Conservation (phyloP, 1,284 basidiomycete species). For the Fomitiporia mediterranea region DNA sequence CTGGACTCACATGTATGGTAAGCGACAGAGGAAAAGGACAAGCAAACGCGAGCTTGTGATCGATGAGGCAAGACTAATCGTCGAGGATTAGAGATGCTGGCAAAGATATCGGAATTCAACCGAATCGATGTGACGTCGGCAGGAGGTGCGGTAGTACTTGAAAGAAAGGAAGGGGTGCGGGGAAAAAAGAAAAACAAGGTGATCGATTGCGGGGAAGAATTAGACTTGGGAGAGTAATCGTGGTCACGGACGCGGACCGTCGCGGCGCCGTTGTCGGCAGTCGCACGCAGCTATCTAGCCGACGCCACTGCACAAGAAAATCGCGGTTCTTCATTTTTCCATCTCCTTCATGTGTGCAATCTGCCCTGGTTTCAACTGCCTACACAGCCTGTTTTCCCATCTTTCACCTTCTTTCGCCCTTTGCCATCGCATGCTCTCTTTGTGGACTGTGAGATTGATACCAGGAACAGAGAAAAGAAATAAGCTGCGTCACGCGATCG, state of each 20-base stretch:
- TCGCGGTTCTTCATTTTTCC: background rate
- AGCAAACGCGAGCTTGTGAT: background rate
- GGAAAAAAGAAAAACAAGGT: background rate
- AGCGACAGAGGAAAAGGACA: background rate
- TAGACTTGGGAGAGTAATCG: background rate
- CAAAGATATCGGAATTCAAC: background rate
- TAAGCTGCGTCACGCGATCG: background rate
- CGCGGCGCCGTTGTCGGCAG: background rate
- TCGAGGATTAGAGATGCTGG: background rate
- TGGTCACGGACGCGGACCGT: background rate
- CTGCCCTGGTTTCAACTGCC: too few relatives aligned
- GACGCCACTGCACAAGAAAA: background rate
- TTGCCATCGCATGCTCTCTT: too few relatives aligned
- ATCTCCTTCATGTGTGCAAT: background rate
- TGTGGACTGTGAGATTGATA: background rate
- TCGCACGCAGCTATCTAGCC: background rate
- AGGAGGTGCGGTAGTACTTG: background rate
- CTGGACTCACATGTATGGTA: background rate
- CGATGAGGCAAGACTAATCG: background rate
- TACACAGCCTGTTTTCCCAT: background rate
- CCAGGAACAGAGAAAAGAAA: background rate
- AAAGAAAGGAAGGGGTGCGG: background rate
- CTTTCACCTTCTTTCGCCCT: background rate
- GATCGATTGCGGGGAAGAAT: slow-evolving; percentile 11
- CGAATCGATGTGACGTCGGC: background rate